A percentile compares a stretch with the other conserved stretches of the same genome.
phyloP scores from a whole-genome alignment of 169 alveolate genomes.

The Perkinsus marinus region DNA sequence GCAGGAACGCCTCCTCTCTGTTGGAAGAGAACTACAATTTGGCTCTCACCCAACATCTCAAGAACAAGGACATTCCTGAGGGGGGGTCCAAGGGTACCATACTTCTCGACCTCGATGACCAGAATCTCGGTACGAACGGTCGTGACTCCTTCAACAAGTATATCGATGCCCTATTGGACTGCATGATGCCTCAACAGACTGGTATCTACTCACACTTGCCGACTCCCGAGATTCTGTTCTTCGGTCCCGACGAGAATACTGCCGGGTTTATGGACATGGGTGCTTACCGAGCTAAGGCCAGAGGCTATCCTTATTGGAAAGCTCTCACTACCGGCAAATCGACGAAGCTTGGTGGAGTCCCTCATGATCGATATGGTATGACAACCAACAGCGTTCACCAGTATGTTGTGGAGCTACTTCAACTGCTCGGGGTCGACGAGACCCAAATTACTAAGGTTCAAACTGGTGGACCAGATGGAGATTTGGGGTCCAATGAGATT shows the following conservation, averaged over 20 bases:
- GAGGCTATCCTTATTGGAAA: constrained; percentile 42
- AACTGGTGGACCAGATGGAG: constrained; percentile 79
- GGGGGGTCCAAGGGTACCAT: constrained; percentile 66
- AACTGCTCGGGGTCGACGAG: constrained; percentile 40
- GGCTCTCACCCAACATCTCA: constrained; percentile 53
- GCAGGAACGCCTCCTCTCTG: constrained; percentile 38
- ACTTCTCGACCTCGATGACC: constrained; percentile 31
- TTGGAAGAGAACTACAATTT: constrained; percentile 63
- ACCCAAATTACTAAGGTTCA: constrained; percentile 49
- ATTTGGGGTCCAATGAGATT: constrained; percentile 64
- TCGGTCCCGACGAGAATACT: constrained; percentile 18
- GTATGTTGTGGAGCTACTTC: constrained; percentile 28
- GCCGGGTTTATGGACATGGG: constrained; percentile 73
- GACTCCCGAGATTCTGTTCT: constrained; percentile 6
- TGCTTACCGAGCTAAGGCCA: constrained; percentile 43
- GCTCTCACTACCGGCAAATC: constrained; percentile 68
- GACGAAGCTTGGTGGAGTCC: constrained; percentile 65
- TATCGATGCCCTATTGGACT: constrained; percentile 34
- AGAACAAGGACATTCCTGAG: constrained; percentile 62
- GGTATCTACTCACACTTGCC: constrained; percentile 2
- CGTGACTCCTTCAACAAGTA: constrained; percentile 42
- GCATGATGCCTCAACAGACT: constrained; percentile 24
- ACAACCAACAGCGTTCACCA: constrained; percentile 46
- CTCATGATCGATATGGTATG: constrained; percentile 69
- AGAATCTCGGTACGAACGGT: not conserved